Evolutionary conservation across 148 eudicot genomes (phyloP).

Genomic region (Oxyria digyna): DNA sequence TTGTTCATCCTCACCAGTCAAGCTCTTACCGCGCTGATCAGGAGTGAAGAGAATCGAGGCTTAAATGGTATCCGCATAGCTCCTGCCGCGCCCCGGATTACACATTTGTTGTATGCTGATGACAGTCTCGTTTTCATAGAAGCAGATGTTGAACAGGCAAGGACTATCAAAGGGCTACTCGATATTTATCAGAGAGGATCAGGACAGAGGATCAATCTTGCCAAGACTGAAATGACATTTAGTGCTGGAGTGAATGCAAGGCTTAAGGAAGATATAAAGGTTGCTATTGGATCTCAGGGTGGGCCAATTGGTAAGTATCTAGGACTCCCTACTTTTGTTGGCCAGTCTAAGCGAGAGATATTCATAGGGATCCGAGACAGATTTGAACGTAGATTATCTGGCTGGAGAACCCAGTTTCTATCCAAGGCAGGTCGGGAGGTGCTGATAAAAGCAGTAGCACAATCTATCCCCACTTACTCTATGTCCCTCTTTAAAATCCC

Average conservation of each 20-base stretch:
- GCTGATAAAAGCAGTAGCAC: background rate
- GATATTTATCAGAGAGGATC: background rate
- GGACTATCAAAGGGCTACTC: background rate
- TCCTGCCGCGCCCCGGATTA: background rate
- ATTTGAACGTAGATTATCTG: background rate
- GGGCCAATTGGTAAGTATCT: background rate
- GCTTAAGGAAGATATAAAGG: background rate
- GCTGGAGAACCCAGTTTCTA: background rate
- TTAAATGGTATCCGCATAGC: background rate
- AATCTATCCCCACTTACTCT: background rate
- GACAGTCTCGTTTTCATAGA: constrained; percentile 4
- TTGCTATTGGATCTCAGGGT: background rate
- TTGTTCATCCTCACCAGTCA: background rate
- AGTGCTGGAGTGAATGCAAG: background rate
- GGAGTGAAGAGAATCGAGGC: background rate
- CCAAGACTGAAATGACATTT: background rate
- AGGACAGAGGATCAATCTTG: background rate
- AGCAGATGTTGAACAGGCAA: background rate
- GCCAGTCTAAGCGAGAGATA: background rate
- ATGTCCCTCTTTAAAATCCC: background rate
- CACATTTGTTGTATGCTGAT: background rate
- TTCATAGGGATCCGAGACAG: background rate
- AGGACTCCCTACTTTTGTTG: background rate
- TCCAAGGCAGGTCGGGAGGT: background rate
- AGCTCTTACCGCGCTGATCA: background rate